Evolutionary conservation across 2,329 filamentous ascomycete species (phyloP).

Genomic region (Thyridium curvatum): DNA sequence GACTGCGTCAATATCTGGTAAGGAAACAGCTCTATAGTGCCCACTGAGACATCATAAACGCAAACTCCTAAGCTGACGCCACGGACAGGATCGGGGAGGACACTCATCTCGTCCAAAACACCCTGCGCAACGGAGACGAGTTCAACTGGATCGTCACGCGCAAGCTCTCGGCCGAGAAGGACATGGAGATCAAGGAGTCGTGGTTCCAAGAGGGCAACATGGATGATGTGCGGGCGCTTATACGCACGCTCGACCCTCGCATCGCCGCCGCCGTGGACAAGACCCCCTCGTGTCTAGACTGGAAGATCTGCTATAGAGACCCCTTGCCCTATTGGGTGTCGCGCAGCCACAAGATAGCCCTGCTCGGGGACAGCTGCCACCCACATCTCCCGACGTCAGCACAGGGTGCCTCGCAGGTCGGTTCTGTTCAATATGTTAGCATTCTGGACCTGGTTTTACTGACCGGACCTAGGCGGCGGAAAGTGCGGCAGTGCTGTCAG

Average conservation of each 20-base stretch:
- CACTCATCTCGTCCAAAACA: conserved; percentile 36
- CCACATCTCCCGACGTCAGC: conserved; percentile 47
- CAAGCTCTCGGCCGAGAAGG: conserved; percentile 31
- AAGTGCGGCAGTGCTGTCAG: conserved; percentile 38
- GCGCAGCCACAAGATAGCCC: conserved; percentile 36
- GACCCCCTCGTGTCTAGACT: conserved; percentile 40
- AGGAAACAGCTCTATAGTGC: too few species aligned
- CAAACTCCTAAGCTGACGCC: background rate
- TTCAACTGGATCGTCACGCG: conserved; percentile 42
- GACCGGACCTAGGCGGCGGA: conserved; percentile 27
- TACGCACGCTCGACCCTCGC: conserved; percentile 32
- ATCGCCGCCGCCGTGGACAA: conserved; percentile 38
- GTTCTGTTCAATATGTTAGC: too few species aligned
- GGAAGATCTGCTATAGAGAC: conserved; percentile 49
- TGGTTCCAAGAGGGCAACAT: conserved; percentile 42
- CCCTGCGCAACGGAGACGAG: conserved; percentile 31
- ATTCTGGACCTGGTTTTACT: too few species aligned
- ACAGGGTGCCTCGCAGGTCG: conserved; percentile 47
- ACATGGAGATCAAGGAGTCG: conserved; percentile 36
- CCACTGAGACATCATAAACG: conserved; percentile 6
- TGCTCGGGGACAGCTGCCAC: conserved; percentile 48
- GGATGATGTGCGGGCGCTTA: conserved; percentile 30
- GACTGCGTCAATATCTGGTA: conserved; percentile 37
- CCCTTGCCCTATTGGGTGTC: conserved; percentile 46
- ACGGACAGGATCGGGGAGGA: conserved; percentile 33